phyloP scores from a whole-genome alignment of 2,329 filamentous ascomycete species.

The Calycina herbarum region DNA sequence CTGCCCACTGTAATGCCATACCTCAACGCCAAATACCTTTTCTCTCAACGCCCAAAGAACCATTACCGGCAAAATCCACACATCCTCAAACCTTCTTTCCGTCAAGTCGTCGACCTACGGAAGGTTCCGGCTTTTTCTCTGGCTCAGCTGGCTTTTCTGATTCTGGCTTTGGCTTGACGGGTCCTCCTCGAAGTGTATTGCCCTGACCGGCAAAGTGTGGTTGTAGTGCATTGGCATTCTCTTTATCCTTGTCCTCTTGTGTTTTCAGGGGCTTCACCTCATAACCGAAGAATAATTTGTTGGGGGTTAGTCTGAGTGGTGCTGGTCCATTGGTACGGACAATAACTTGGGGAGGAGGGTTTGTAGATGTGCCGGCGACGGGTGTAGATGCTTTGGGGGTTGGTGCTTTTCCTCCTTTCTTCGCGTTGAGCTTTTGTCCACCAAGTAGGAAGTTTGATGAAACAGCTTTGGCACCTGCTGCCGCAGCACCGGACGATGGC shows the following conservation, averaged over 20 bases:
- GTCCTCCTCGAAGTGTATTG: slow-evolving; percentile 67
- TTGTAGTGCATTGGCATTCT: slow-evolving; percentile 62
- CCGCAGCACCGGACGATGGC: slow-evolving; percentile 68
- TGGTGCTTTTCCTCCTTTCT: slow-evolving; percentile 75
- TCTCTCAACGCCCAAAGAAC: not conserved
- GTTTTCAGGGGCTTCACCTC: slow-evolving; percentile 87
- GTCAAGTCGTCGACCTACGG: slow-evolving; percentile 13
- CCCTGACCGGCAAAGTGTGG: slow-evolving; percentile 84
- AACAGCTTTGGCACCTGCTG: slow-evolving; percentile 59
- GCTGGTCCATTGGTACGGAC: slow-evolving; percentile 74
- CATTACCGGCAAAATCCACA: not conserved
- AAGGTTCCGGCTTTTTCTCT: slow-evolving; percentile 28
- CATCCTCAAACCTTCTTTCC: slow-evolving; percentile 14
- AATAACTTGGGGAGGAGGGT: slow-evolving; percentile 33
- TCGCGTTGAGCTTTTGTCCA: slow-evolving; percentile 79
- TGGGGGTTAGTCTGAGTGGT: slow-evolving; percentile 78
- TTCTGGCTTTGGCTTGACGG: slow-evolving; percentile 65
- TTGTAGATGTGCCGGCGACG: slow-evolving; percentile 54
- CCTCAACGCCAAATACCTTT: not conserved
- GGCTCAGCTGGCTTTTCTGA: slow-evolving; percentile 23
- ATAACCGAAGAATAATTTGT: slow-evolving; percentile 96
- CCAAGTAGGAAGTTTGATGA: slow-evolving; percentile 77
- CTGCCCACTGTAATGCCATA: not conserved
- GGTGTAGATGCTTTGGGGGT: slow-evolving; percentile 75
- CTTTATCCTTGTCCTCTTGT: slow-evolving; percentile 67